Evolutionary conservation across 1,139 yeast genomes (phyloP), one percentile per base, ranked within the genome.

Genomic region (Candida sp.): DNA sequence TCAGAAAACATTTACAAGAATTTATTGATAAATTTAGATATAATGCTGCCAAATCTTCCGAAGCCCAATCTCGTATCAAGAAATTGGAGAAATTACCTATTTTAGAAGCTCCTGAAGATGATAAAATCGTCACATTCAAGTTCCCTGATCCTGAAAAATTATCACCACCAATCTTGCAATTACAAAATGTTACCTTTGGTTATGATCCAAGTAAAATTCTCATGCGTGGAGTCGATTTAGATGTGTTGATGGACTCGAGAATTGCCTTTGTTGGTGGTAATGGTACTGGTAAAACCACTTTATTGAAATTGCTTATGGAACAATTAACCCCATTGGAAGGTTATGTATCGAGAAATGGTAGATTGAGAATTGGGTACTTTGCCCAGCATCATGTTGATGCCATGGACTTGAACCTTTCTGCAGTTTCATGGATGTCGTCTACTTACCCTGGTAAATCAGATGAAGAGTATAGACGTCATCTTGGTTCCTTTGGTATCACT

Each of bases 321-420:
- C 80, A 76, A 53, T 68, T 87, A 44, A 67, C 73, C 21, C 98
- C 99, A 3, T 57, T 81, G 37, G 71, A 69, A 8, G 99, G 99
- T 46, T 73, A 77, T 46, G 86, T 91, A 15, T 77, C 87, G 27
- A 79, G 82, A 51, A 91, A 93, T 58, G 87, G 95, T 35, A 79
- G 98, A 56, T 72, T 93, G 53, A 80, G 99, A 67, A 86, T 93
- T 41, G 99, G 97, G 19, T 95, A 95, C 66, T 93, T 93, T 71
- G 98, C 99, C n/a, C 99, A 93, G 70, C 99, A 93, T 63, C 99
- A 93, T 60, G 96, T 93, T 52, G 99, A 93, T 59, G 86, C 93
- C n/a, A 88, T 93, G 97, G 99, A 93, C 59, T 71, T 91, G 54
- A 74, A 68, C n/a, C 70, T 82, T 41, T 86, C 90, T 45, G 97